Conservation (phyloP, 164 flowering plant genomes). For the Sedum album region DNA sequence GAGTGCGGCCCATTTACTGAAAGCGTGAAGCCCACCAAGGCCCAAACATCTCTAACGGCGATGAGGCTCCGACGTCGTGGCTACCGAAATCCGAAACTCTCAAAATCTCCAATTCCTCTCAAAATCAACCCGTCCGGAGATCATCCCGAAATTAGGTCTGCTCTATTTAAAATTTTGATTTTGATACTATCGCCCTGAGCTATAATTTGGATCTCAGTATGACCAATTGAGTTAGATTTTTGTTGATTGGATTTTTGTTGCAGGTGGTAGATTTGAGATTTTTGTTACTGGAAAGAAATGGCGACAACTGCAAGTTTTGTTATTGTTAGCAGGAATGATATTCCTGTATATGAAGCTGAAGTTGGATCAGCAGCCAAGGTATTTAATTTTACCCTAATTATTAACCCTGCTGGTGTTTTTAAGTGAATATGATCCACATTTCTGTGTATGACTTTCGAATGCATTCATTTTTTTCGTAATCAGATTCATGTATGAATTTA, state of each 20-base stretch:
- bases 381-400: background rate
- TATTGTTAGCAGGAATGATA: constrained; percentile 80
- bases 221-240: background rate
- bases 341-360: constrained; percentile 94
- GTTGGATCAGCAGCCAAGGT: constrained; percentile 74
- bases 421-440: background rate
- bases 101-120: background rate
- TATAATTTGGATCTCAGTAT: background rate
- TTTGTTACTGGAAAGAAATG: constrained; percentile 23
- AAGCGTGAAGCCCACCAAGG: background rate
- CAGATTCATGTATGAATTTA: background rate
- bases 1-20: background rate
- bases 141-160: background rate
- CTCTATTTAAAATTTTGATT: background rate
- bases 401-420: background rate
- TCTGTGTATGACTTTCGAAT: background rate
- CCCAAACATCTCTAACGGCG: background rate
- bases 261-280: background rate
- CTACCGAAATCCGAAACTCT: background rate
- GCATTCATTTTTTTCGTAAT: background rate
- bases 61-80: background rate
- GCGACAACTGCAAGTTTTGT: constrained; percentile 80
- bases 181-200: background rate
- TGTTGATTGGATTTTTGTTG: background rate
- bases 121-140: background rate